These are phyloP conservation scores for Paracoccidioides brasiliensis DNA, from an alignment of 2,329 filamentous ascomycete species.

Conservation along the genomic window DNA sequence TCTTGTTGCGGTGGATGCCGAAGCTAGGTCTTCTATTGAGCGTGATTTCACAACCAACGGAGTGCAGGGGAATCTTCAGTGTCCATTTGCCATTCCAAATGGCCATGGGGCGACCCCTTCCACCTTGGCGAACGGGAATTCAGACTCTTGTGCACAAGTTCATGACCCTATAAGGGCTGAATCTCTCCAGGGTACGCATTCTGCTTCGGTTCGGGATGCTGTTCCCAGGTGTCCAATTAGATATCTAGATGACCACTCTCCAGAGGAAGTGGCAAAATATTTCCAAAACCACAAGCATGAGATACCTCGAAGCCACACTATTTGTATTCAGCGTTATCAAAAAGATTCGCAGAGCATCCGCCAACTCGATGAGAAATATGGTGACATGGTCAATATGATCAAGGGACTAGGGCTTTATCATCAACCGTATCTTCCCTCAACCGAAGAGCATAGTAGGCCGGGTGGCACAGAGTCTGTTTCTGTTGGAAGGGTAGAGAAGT, in stretches of 20 bases:
- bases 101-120: conserved; percentile 27
- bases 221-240: conserved; percentile 76
- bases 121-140: conserved; percentile 27
- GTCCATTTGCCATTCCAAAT: conserved; percentile 56
- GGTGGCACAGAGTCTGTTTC: conserved; percentile 33
- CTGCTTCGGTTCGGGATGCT: conserved; percentile 32
- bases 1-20: conserved; percentile 35
- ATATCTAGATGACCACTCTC: conserved; percentile 80
- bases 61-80: conserved; percentile 63
- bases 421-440: conserved; percentile 64
- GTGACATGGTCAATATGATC: conserved; percentile 86
- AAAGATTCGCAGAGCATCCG: conserved; percentile 72
- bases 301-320: conserved; percentile 81
- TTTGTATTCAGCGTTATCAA: conserved; percentile 83
- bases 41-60: conserved; percentile 84
- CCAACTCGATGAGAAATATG: conserved; percentile 88
- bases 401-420: conserved; percentile 78
- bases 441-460: conserved; percentile 32
- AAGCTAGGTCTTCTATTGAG: conserved; percentile 57
- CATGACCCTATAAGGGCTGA: conserved; percentile 44
- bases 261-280: conserved; percentile 84
- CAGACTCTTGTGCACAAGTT: conserved; percentile 36
- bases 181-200: conserved; percentile 31
- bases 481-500: conserved; percentile 65
- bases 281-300: conserved; percentile 94